phyloP scores from a whole-genome alignment of 495 filamentous ascomycete genomes.

The Parachaetomium inaequale region DNA sequence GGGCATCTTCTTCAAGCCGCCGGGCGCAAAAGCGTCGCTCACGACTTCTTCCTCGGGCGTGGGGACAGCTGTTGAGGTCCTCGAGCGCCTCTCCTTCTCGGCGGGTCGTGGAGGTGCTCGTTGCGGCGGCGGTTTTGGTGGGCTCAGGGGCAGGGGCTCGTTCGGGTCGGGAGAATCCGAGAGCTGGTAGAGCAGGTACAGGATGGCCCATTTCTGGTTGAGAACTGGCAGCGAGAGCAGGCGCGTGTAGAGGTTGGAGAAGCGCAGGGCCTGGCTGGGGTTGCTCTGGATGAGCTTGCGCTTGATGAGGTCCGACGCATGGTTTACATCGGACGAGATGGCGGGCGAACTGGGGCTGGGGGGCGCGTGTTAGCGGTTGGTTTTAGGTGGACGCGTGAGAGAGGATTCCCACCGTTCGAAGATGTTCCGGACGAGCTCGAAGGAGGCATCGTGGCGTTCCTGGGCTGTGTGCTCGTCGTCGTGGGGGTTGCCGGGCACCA shows the following conservation, averaged over 20 bases:
- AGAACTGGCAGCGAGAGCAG: constrained; percentile 86
- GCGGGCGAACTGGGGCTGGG: constrained; percentile 33
- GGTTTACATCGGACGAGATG: constrained; percentile 66
- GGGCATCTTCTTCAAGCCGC: constrained; percentile 47
- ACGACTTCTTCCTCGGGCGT: constrained; percentile 42
- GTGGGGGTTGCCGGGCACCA: constrained; percentile 48
- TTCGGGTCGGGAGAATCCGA: constrained; percentile 57
- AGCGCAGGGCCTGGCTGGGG: constrained; percentile 80
- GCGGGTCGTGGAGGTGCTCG: constrained; percentile 15
- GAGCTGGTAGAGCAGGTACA: constrained; percentile 83
- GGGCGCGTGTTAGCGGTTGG: constrained; percentile 15
- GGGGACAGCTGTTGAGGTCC: constrained; percentile 25
- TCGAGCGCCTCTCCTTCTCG: constrained; percentile 27
- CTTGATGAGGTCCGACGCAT: constrained; percentile 88
- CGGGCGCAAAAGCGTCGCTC: constrained; percentile 54
- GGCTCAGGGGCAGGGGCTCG: constrained; percentile 37
- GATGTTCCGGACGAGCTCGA: constrained; percentile 48
- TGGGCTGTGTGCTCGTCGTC: constrained; percentile 49
- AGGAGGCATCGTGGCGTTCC: constrained; percentile 49
- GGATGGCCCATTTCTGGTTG: constrained; percentile 92
- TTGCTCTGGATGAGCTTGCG: constrained; percentile 73
- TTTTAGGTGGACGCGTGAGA: neutral
- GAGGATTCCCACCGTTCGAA: constrained; percentile 45
- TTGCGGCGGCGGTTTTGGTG: constrained; percentile 24
- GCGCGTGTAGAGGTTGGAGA: constrained; percentile 82